Evolutionary conservation across 2,329 filamentous ascomycete species (phyloP), one percentile per base, ranked within the genome.

Genomic region (Alternaria triticina): DNA sequence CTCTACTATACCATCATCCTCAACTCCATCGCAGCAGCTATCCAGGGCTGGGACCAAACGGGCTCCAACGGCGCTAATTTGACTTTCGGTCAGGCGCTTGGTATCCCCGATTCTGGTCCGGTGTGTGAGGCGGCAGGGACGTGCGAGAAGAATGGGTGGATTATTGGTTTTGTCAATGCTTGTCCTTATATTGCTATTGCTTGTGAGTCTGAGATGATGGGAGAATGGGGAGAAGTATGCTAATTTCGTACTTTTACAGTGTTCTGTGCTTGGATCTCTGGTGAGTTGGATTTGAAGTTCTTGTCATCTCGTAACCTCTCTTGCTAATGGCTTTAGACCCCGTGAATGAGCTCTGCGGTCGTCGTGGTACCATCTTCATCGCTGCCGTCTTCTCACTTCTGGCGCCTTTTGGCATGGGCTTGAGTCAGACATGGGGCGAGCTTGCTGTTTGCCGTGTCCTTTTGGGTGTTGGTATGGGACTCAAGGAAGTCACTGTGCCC

Each of bases 21-120:
- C 36, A 91, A 89, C 75, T 91, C 90, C 11, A 87, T 92, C 58
- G 89, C 88, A 44, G 90, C 90, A 6, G 89, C 89, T n/a, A 88
- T 91, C 27, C 79, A 83, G 33, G 88, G 89, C 20, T 90, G 88
- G 89, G 88, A 90, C 70, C 88, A 90, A 75, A 90, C 88, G 6
- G 73, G 70, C 5, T 74, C 72, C n/a, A 74, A 77, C 56, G 78
- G 77, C 40, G 88, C 88, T 40, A 90, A 88, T 65, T 80, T 90
- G 65, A 85, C 85, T 57, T 90, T 90, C 67, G 87, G 87, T 0
- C 62, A 76, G 0, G 67, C 71, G 0, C 72, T 77, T 33, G 72
- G 74, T 28, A 77, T 78, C 22, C 70, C 74, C 5, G 74, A 78
- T 45, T 59, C 65, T 25, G 74, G 73, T 0, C 30, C 57, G 2